Evolutionary conservation across 1,284 basidiomycete species (phyloP).

Genomic region (Ganoderma sinense): DNA sequence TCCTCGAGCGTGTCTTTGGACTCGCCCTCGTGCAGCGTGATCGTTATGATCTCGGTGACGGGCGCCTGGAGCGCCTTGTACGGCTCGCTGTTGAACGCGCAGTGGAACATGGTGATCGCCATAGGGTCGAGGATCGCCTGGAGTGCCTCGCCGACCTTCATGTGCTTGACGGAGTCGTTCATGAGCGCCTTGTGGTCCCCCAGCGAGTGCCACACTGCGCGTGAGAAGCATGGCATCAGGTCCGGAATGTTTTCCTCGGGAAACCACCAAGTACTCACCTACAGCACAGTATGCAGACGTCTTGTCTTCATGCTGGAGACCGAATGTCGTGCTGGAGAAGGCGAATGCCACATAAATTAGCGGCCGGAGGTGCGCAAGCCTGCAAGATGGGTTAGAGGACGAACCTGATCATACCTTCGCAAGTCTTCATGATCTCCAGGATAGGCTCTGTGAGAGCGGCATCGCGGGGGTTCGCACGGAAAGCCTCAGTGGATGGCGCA

Average conservation of each 20-base stretch:
- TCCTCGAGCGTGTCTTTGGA: constrained; percentile 23
- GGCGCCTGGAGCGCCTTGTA: constrained; percentile 33
- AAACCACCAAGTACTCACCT: constrained; percentile 16
- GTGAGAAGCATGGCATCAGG: neutral
- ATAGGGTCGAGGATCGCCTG: constrained; percentile 10
- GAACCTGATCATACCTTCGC: constrained; percentile 31
- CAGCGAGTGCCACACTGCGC: constrained; percentile 31
- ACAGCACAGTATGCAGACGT: constrained; percentile 26
- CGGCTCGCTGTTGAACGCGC: constrained; percentile 29
- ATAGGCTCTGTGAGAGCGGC: constrained; percentile 9
- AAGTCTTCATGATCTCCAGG: constrained; percentile 24
- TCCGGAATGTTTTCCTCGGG: too few relatives aligned
- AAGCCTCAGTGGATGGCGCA: constrained; percentile 17
- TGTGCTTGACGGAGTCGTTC: constrained; percentile 25
- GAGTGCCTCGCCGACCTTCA: constrained; percentile 14
- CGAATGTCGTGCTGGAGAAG: constrained; percentile 24
- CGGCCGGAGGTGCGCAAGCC: neutral
- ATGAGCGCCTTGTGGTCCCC: constrained; percentile 30
- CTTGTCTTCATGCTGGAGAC: constrained; percentile 32
- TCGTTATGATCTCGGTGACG: constrained; percentile 31
- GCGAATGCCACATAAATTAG: neutral
- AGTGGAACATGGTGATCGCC: constrained; percentile 26
- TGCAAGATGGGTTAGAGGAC: neutral
- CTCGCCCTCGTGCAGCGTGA: constrained; percentile 27
- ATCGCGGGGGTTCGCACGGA: constrained; percentile 21